A percentile compares a stretch with the other conserved stretches of the same genome.
These are phyloP conservation scores for Leonotis leonurus DNA, from an alignment of 257 asterid genomes.

Conservation along the genomic window DNA sequence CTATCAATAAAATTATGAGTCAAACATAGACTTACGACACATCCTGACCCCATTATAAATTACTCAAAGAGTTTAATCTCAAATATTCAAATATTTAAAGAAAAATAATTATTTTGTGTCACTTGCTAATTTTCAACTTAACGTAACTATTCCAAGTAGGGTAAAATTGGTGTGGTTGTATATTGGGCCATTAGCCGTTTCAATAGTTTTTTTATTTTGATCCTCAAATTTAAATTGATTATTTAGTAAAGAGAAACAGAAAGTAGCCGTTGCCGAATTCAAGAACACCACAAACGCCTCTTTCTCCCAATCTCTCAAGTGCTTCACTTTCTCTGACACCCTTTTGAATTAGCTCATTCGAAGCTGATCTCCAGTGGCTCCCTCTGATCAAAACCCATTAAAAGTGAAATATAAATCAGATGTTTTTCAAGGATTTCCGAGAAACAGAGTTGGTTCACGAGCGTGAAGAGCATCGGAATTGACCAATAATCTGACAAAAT, in stretches of 20 bases:
- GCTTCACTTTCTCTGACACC: slow-evolving; percentile 5
- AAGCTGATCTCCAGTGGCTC: slow-evolving; percentile 14
- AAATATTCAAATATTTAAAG: too few relatives aligned
- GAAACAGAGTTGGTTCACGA: background rate
- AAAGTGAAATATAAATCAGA: background rate
- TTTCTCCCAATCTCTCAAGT: background rate
- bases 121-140: background rate
- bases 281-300: slow-evolving; percentile 14
- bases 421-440: background rate
- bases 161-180: background rate
- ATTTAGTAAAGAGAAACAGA: background rate
- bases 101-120: too few relatives aligned
- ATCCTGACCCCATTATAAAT: too few relatives aligned
- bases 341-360: slow-evolving; percentile 3
- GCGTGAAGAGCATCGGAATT: background rate
- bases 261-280: slow-evolving; percentile 37
- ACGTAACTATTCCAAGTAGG: background rate
- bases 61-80: too few relatives aligned
- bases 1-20: too few relatives aligned
- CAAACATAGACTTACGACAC: too few relatives aligned
- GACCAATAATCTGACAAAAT: background rate
- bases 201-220: background rate
- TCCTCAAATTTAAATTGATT: background rate
- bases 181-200: background rate
- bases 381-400: slow-evolving; percentile 10